Evolutionary conservation across 1,284 basidiomycete genomes (phyloP).

Genomic region (Coriolopsis trogii): DNA sequence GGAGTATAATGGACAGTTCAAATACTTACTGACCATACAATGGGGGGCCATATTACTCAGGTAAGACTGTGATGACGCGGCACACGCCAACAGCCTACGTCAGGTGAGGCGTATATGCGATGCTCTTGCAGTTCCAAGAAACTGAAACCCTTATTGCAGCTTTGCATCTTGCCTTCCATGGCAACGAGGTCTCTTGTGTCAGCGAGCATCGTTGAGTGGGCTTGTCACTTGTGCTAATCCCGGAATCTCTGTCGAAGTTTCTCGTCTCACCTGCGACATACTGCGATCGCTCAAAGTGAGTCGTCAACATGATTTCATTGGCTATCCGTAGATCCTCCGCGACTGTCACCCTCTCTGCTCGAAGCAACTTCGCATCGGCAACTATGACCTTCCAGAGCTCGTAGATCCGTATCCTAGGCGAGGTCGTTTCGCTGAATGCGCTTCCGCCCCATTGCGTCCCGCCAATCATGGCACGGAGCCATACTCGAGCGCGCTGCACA

Average conservation of each 20-base stretch:
- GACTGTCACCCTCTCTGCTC: not conserved
- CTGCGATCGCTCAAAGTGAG: not conserved
- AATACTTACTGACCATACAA: too few relatives aligned
- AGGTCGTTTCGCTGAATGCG: not conserved
- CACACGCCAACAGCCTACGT: too few relatives aligned
- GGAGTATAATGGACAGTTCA: too few relatives aligned
- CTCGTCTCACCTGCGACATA: not conserved
- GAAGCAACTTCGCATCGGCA: not conserved
- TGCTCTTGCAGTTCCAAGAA: too few relatives aligned
- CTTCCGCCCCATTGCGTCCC: not conserved
- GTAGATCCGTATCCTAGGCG: conserved; percentile 4
- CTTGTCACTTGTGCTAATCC: too few relatives aligned
- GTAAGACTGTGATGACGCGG: too few relatives aligned
- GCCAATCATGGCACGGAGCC: conserved; percentile 1
- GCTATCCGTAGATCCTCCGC: not conserved
- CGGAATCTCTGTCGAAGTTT: not conserved
- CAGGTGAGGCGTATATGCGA: too few relatives aligned
- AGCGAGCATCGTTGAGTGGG: too few relatives aligned
- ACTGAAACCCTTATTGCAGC: too few relatives aligned
- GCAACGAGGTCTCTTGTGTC: too few relatives aligned
- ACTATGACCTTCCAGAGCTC: not conserved
- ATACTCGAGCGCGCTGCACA: not conserved
- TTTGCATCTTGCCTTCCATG: too few relatives aligned
- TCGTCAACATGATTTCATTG: not conserved
- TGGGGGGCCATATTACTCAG: too few relatives aligned